These are phyloP conservation scores for Vitis hybrid DNA, from an alignment of 177 flowering plant genomes.

Conservation along the genomic window DNA sequence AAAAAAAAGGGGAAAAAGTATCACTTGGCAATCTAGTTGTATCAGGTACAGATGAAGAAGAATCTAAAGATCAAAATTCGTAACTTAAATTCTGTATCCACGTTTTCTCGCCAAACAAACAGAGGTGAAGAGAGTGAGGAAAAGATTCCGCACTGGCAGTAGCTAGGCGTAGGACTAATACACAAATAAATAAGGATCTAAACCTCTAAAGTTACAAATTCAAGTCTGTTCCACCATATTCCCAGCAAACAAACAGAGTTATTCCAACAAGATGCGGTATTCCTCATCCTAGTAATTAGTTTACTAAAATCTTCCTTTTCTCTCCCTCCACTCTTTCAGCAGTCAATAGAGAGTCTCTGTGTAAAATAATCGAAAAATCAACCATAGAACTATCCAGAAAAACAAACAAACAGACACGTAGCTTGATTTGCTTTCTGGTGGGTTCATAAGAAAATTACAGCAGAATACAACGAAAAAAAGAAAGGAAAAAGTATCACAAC, in stretches of 20 bases:
- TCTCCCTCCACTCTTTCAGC: background rate
- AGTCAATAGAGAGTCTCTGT: background rate
- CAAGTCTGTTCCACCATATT: background rate
- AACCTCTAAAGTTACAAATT: background rate
- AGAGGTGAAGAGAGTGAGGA: no score
- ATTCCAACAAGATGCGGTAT: background rate
- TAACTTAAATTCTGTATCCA: no score
- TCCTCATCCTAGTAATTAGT: no score
- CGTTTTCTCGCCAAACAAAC: no score
- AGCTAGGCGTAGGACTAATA: background rate
- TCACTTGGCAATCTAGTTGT: no score
- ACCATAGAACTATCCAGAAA: conserved; percentile 6
- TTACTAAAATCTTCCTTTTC: background rate
- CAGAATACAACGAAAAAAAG: background rate
- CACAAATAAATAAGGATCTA: background rate
- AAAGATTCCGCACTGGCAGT: background rate
- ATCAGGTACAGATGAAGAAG: no score
- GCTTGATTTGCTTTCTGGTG: no score
- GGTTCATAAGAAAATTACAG: background rate
- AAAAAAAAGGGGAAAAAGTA: background rate
- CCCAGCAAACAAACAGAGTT: background rate
- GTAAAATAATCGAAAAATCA: background rate
- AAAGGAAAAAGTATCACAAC: background rate
- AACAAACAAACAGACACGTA: background rate
- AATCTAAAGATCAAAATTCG: no score